Evolutionary conservation across 2,329 filamentous ascomycete genomes (phyloP), one percentile per base, ranked within the genome.

Genomic region (Penicillium sp.): DNA sequence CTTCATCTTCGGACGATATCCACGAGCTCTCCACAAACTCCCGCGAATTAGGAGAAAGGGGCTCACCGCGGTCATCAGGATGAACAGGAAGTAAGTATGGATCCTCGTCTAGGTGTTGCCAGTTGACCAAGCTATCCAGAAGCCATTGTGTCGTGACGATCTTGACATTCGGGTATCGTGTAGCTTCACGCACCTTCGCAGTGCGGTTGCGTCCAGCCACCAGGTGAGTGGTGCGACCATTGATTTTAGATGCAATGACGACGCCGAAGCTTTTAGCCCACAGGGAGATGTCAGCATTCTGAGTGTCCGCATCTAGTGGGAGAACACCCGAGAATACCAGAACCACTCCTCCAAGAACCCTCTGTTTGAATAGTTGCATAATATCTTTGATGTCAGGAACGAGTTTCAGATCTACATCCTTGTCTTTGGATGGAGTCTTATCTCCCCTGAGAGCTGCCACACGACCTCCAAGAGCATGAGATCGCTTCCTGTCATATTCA

Each of bases 71-170:
- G 60, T 91, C 88, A 15, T 86, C 83, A 0, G 88, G 84, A 45
- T 91, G 86, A 2, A 91, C 80, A n/a, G 87, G 80, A 40, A 96
- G 81, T n/a, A 89, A 77, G 65, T 93, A 96, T 0, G 88, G 86
- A 2, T 80, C 80, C 69, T 97, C 92, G 49, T 94, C 86, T 9
- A 95, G 78, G 50, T 84, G 86, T 56, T 83, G 80, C 94, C 94
- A 99, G 68, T 88, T 87, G 21, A 85, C 88, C 57, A 97, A 84
- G 49, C 87, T 95, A 60, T 92, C 88, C 26, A 87, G 81, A 24
- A 99, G 84, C 94, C 94, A 99, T 63, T 90, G 85, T 46, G 91
- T 89, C 61, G 88, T 91, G 41, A 99, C 94, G 52, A 99, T 96
- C 69, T 91, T 92, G 71, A 97, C 89, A 13, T 85, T 84, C 0